These are phyloP conservation scores for Yarrowia sp. DNA, from an alignment of 805 yeast species.

Conservation along the genomic window DNA sequence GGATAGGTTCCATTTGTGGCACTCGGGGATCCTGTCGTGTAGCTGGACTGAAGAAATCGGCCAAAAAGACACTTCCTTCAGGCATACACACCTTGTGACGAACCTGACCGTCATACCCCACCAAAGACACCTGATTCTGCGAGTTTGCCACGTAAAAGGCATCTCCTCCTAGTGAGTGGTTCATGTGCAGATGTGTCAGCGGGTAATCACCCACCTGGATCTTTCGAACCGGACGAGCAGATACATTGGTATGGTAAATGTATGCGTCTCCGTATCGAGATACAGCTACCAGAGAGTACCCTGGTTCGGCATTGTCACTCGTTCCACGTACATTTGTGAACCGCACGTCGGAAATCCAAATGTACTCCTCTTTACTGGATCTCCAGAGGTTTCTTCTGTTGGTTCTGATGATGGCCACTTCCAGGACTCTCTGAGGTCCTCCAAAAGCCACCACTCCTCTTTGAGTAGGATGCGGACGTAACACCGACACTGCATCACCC, in stretches of 20 bases:
- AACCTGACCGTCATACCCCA: conserved; percentile 23
- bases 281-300: conserved; percentile 24
- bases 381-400: conserved; percentile 24
- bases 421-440: conserved; percentile 29
- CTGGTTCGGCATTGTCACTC: neutral
- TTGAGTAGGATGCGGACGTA: conserved; percentile 16
- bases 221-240: conserved; percentile 12
- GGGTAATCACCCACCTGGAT: conserved; percentile 35
- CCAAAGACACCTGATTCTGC: conserved; percentile 32
- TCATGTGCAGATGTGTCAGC: conserved; percentile 28
- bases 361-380: conserved; percentile 20
- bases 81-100: conserved; percentile 30
- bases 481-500: conserved; percentile 27
- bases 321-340: conserved; percentile 20
- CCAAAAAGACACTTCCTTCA: conserved; percentile 27
- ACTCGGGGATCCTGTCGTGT: conserved; percentile 17
- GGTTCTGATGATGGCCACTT: conserved; percentile 11
- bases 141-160: conserved; percentile 36
- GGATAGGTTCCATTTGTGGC: conserved; percentile 10
- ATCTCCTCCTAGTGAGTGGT: conserved; percentile 32
- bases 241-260: conserved; percentile 28
- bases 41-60: conserved; percentile 34
- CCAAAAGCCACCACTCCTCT: conserved; percentile 26
- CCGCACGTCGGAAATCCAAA: conserved; percentile 34
- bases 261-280: conserved; percentile 34